phyloP scores from a whole-genome alignment of 306 rosid genomes.

The Inga oerstediana region DNA sequence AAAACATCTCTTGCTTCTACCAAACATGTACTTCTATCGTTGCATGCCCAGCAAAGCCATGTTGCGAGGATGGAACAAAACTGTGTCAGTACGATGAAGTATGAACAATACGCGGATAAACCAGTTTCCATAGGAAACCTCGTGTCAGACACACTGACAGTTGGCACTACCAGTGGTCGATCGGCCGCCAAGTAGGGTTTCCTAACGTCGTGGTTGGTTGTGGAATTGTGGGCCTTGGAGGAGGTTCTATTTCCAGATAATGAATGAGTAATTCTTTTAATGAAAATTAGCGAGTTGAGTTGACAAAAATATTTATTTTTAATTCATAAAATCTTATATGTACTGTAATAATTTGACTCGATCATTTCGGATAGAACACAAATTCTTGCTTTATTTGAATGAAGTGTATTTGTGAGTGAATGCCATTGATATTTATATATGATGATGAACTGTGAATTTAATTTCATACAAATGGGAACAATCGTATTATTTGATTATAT shows the following conservation, averaged over 20 bases:
- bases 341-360: too few species aligned
- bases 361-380: too few species aligned
- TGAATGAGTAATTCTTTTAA: too few species aligned
- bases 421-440: too few species aligned
- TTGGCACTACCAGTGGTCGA: neutral
- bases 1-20: neutral
- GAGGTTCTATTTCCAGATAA: neutral
- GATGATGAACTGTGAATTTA: too few species aligned
- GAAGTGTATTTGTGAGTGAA: too few species aligned
- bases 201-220: neutral
- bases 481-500: too few species aligned
- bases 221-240: neutral
- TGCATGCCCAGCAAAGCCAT: neutral
- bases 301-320: too few species aligned
- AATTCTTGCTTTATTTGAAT: too few species aligned
- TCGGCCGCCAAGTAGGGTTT: neutral
- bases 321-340: too few species aligned
- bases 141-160: neutral
- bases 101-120: neutral
- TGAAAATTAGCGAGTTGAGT: too few species aligned
- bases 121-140: neutral
- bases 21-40: neutral
- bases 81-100: neutral
- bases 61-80: neutral
- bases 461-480: too few species aligned